phyloP scores from a whole-genome alignment of 2,329 filamentous ascomycete genomes.

The Daldinia sp. region DNA sequence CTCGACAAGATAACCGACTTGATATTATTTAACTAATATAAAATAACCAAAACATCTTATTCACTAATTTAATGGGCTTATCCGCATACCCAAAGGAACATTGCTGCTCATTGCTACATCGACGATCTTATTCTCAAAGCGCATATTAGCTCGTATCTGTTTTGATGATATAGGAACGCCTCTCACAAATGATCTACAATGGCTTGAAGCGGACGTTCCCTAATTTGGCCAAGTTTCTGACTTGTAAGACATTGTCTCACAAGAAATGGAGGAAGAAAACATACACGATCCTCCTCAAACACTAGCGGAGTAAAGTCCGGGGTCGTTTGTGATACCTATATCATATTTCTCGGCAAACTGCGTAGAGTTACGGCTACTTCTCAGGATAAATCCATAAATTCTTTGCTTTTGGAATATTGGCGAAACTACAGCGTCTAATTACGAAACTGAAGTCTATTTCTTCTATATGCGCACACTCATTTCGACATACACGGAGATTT shows the following conservation, averaged over 20 bases:
- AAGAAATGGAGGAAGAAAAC: conserved; percentile 11
- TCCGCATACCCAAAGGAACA: no score
- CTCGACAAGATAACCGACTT: no score
- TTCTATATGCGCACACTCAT: not conserved
- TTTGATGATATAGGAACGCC: not conserved
- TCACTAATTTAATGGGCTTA: not conserved
- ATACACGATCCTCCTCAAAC: conserved; percentile 14
- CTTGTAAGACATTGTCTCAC: conserved; percentile 32
- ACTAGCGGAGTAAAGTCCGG: conserved; percentile 21
- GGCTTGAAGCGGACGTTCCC: not conserved
- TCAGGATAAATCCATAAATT: not conserved
- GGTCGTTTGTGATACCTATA: not conserved
- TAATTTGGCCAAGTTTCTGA: conserved; percentile 15
- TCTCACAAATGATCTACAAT: conserved; percentile 1
- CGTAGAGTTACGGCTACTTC: not conserved
- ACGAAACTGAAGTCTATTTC: not conserved
- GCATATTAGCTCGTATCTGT: not conserved
- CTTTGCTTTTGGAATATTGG: not conserved
- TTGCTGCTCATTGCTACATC: no score
- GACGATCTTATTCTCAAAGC: not conserved
- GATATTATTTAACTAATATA: not conserved
- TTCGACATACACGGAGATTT: no score
- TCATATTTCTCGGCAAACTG: conserved; percentile 1
- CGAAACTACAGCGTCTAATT: not conserved
- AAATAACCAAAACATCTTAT: not conserved